These are phyloP conservation scores for Penicillium robsamsonii DNA, from an alignment of 495 filamentous ascomycete genomes.

Conservation along the genomic window DNA sequence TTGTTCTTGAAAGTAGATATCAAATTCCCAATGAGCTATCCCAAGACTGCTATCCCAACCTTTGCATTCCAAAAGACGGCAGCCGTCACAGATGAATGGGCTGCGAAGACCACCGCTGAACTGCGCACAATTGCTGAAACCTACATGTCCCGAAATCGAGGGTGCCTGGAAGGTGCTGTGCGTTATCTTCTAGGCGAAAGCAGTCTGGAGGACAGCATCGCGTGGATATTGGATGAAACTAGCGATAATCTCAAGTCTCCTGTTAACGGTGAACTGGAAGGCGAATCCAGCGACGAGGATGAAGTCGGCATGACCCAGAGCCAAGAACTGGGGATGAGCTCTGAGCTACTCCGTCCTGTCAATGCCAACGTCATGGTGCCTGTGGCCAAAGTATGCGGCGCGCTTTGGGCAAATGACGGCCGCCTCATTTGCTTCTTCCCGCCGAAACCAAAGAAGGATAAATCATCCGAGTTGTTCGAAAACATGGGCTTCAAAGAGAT, in stretches of 20 bases:
- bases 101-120: conserved; percentile 62
- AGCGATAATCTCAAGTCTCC: conserved; percentile 46
- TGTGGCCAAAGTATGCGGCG: conserved; percentile 70
- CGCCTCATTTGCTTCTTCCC: conserved; percentile 85
- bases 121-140: conserved; percentile 66
- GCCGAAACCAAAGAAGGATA: conserved; percentile 75
- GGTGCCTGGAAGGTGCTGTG: conserved; percentile 78
- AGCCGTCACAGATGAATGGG: conserved; percentile 67
- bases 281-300: conserved; percentile 83
- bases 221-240: conserved; percentile 57
- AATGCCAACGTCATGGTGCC: conserved; percentile 77
- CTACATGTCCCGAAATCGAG: conserved; percentile 65
- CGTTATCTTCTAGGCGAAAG: conserved; percentile 84
- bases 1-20: conserved; percentile 78
- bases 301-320: conserved; percentile 60
- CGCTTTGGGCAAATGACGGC: conserved; percentile 73
- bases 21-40: conserved; percentile 77
- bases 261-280: conserved; percentile 59
- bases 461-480: conserved; percentile 61
- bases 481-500: conserved; percentile 59
- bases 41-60: conserved; percentile 58
- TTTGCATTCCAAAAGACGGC: conserved; percentile 77
- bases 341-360: conserved; percentile 51
- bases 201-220: conserved; percentile 69
- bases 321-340: conserved; percentile 54